These are phyloP conservation scores for Botrytis pseudocinerea DNA, from an alignment of 2,329 filamentous ascomycete species.

Conservation along the genomic window DNA sequence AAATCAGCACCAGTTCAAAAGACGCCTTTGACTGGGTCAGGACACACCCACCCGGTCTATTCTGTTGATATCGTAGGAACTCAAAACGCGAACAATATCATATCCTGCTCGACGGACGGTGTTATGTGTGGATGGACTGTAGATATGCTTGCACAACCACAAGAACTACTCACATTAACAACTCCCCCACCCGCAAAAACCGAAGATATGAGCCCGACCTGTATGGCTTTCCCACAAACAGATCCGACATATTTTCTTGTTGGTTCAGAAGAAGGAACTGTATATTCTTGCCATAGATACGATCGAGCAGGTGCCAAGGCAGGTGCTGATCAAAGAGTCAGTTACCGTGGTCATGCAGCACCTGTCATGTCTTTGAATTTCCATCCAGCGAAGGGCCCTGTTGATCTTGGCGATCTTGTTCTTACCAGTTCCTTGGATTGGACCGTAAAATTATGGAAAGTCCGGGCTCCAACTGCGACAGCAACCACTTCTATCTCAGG, in stretches of 20 bases:
- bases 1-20: constrained; percentile 90
- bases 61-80: constrained; percentile 94
- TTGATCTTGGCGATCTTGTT: constrained; percentile 92
- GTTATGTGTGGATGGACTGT: constrained; percentile 97
- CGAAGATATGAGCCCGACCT: constrained; percentile 92
- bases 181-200: constrained; percentile 85
- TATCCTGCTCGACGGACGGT: constrained; percentile 94
- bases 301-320: constrained; percentile 97
- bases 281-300: constrained; percentile 95
- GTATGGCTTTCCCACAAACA: constrained; percentile 89
- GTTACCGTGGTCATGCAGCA: constrained; percentile 86
- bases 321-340: constrained; percentile 84
- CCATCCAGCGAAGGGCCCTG: constrained; percentile 86
- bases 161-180: constrained; percentile 86
- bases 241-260: constrained; percentile 98
- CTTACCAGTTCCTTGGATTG: constrained; percentile 92
- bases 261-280: constrained; percentile 93
- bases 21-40: constrained; percentile 90
- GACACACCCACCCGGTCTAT: constrained; percentile 96
- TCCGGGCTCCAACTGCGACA: constrained; percentile 75
- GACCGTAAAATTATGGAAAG: constrained; percentile 97
- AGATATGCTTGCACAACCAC: constrained; percentile 95
- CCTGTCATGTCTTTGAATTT: constrained; percentile 97
- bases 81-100: constrained; percentile 98
- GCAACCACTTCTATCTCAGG: constrained; percentile 55